Conservation (phyloP, 306 rosid genomes). For the Quillaja saponaria region DNA sequence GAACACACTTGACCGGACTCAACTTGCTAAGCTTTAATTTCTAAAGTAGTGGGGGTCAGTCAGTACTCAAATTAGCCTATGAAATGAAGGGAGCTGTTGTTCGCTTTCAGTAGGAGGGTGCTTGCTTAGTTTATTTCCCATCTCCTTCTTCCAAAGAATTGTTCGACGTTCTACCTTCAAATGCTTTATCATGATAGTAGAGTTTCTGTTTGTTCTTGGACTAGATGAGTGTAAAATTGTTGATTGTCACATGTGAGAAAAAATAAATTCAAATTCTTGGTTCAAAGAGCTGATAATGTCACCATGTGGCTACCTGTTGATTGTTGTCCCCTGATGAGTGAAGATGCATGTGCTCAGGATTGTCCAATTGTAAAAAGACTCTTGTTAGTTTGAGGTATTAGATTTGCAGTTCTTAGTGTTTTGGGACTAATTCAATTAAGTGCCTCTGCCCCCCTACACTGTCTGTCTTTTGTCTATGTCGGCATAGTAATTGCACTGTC, state of each 20-base stretch:
- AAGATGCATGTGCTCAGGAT: constrained; percentile 22
- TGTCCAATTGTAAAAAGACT: constrained; percentile 14
- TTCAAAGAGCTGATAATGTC: constrained; percentile 16
- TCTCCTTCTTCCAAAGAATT: too few relatives aligned
- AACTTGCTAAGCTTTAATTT: too few relatives aligned
- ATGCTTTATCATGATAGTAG: background rate
- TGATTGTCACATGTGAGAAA: constrained; percentile 12
- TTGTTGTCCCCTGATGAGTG: constrained; percentile 17
- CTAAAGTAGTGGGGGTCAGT: too few relatives aligned
- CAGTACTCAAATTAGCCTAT: too few relatives aligned
- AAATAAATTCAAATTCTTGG: constrained; percentile 27
- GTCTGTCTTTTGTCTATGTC: constrained; percentile 25
- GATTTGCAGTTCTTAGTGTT: constrained; percentile 5
- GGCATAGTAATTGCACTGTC: constrained; percentile 23
- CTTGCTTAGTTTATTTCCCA: too few relatives aligned
- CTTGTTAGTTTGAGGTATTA: constrained; percentile 16
- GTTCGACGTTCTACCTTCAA: background rate
- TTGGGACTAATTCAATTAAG: constrained; percentile 19
- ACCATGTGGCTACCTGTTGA: too few relatives aligned
- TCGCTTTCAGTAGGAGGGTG: too few relatives aligned
- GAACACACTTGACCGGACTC: too few relatives aligned
- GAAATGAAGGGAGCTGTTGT: too few relatives aligned
- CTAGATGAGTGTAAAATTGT: constrained; percentile 8
- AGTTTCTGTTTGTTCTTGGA: constrained; percentile 11
- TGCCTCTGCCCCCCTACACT: constrained; percentile 13